phyloP scores from a whole-genome alignment of 2,329 filamentous ascomycete genomes.

The Apiospora pterosperma region DNA sequence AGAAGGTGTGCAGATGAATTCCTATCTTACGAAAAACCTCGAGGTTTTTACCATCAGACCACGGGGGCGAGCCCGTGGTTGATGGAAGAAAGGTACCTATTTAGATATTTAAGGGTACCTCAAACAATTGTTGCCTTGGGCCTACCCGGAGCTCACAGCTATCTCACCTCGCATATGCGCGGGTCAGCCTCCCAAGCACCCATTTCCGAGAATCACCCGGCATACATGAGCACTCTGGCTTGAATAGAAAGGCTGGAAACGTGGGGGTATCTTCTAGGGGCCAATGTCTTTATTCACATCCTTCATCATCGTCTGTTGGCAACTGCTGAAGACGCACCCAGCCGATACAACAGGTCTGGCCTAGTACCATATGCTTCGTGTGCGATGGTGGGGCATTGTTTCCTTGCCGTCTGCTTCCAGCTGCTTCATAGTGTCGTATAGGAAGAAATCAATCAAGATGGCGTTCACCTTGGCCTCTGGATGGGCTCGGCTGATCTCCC shows the following conservation, averaged over 20 bases:
- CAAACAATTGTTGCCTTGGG: neutral
- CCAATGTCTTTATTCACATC: neutral
- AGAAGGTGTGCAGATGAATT: neutral
- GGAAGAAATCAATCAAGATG: slow-evolving; percentile 92
- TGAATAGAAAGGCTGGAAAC: neutral
- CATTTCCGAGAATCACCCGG: neutral
- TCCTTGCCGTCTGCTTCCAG: slow-evolving; percentile 62
- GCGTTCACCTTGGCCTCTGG: slow-evolving; percentile 76
- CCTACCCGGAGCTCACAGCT: neutral
- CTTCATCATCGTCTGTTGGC: neutral
- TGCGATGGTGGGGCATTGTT: slow-evolving; percentile 78
- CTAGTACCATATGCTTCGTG: slow-evolving; percentile 92
- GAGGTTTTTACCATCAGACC: neutral
- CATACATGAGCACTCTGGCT: neutral
- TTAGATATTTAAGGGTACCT: neutral
- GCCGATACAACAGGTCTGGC: neutral
- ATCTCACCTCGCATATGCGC: neutral
- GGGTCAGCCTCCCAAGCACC: neutral
- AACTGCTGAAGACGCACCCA: neutral
- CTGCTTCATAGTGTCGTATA: slow-evolving; percentile 93
- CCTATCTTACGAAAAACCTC: neutral
- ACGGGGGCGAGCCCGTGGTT: neutral
- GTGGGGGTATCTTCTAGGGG: neutral
- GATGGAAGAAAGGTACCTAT: neutral
- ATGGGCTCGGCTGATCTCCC: slow-evolving; percentile 73